Conservation (phyloP, 1,284 basidiomycete species). For the Neonothopanus nambi region DNA sequence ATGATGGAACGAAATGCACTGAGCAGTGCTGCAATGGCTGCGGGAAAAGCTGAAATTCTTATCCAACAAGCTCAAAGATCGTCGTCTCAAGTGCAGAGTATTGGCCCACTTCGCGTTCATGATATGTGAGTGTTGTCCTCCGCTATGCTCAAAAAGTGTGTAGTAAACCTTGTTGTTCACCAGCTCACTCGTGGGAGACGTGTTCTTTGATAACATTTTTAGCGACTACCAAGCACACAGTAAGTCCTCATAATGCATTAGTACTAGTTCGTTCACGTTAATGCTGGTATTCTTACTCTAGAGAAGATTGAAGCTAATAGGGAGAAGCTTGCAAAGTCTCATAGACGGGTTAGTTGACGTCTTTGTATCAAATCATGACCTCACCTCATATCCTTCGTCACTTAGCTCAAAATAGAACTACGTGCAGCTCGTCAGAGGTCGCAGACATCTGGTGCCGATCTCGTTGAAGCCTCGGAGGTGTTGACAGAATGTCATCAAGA, state of each 20-base stretch:
- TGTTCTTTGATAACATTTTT: slow-evolving; percentile 44
- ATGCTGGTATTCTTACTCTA: slow-evolving; percentile 21
- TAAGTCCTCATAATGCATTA: slow-evolving; percentile 20
- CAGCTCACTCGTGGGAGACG: slow-evolving; percentile 37
- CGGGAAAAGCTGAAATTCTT: slow-evolving; percentile 34
- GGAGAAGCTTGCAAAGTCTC: slow-evolving; percentile 5
- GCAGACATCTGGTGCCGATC: slow-evolving; percentile 32
- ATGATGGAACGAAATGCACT: slow-evolving; percentile 41
- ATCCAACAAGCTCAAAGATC: slow-evolving; percentile 36
- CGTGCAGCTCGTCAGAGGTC: slow-evolving; percentile 31
- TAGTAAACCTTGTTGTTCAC: background rate
- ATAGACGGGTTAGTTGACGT: slow-evolving; percentile 1
- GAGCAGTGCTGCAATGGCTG: slow-evolving; percentile 32
- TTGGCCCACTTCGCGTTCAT: slow-evolving; percentile 38
- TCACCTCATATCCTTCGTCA: background rate
- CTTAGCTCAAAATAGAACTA: slow-evolving; percentile 35
- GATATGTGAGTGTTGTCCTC: slow-evolving; percentile 32
- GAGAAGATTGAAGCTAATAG: slow-evolving; percentile 35
- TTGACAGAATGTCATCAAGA: slow-evolving; percentile 32
- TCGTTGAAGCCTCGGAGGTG: slow-evolving; percentile 31
- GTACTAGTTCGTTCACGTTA: background rate
- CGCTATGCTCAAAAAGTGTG: background rate
- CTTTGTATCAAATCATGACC: background rate
- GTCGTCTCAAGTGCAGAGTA: slow-evolving; percentile 36
- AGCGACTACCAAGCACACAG: slow-evolving; percentile 40